Evolutionary conservation across 2,329 filamentous ascomycete species (phyloP), one percentile per base, ranked within the genome.

Genomic region (Aspergillus aculeatus): DNA sequence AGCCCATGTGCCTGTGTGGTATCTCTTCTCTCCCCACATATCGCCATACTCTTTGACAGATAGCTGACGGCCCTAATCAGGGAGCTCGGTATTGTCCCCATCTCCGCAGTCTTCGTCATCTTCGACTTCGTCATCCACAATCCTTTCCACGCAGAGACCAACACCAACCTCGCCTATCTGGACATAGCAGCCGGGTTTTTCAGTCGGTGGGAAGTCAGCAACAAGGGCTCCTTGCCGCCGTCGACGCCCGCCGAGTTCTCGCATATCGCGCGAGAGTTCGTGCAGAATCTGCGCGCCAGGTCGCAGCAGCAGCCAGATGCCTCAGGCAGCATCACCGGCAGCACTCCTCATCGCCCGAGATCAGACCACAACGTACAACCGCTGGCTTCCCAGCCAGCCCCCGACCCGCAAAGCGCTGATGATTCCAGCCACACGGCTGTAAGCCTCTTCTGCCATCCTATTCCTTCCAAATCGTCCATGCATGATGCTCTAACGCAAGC

Each of bases 161-260:
- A 56, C 44, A 70, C 62, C 3, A 78, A 80, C 54, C 68, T 81
- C 1, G 69, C 73, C 2, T 67, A 79, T 0, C 68, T 81, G 10
- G 78, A 79, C 50, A 72, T 80, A 59, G 76, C 68, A 4, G 75
- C 73, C 7, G 78, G 76, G 1, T 77, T 81, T 61, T 81, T 81
- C 49, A 77, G 74, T 51, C 68, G 75, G 7, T 65, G 81, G 7
- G 79, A 80, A 9, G 59, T 67, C 54, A 72, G 72, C 10, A 77
- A 76, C 16, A 69, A 67, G 2, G 74, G 76, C 0, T 67, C 69
- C 3, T 62, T 81, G 0, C 77, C 75, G 0, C 70, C 70, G 0
- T 77, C 75, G 1, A 63, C 78, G 4, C 65, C 79, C 4, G 68
- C 74, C 2, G 74, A 79, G 47, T 78, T 80, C 58, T 70, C 75